Evolutionary conservation across 2,329 filamentous ascomycete species (phyloP), one percentile per base, ranked within the genome.

Genomic region (Domatiomyces globalis): DNA sequence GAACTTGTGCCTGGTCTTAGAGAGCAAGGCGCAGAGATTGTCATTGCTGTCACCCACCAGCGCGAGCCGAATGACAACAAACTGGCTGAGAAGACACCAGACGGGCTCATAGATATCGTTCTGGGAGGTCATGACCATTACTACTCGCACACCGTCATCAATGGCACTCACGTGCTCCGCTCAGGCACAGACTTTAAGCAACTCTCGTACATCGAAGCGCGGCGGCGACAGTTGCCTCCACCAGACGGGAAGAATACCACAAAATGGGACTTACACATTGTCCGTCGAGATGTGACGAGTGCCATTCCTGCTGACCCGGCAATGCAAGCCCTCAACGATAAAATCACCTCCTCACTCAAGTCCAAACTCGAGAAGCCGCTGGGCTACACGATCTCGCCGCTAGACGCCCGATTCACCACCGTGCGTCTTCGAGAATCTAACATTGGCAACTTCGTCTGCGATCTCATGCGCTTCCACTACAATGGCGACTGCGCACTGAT

Each of bases 151-250:
- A 78, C 75, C 50, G 63, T 88, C 51, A 76, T 92, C 65, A 88
- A 89, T 54, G 83, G 83, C 7, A 85, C 80, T 0, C 88, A 95
- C 61, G 79, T 94, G 2, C 71, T 95, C n/a, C 79, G 89, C 1
- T 94, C 86, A 0, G 88, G 89, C 0, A 87, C 83, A 17, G 89
- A 95, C 65, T 95, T 95, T 69, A 94, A 92, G 68, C 85, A 95
- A 64, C 72, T 95, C 33, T 92, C 85, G 63, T 94, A 94, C 63
- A 77, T 95, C 49, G 86, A 94, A 65, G 84, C 80, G 1, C 78
- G 85, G 59, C 74, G 79, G 19, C 54, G 51, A 33, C 22, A 25
- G 22, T 25, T 6, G 22, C 22, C 22, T 3, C 45, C 51, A n/a
- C 48, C 45, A n/a, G 39, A 46, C 42, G 79, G 76, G 56, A 52